Conservation (phyloP, 306 rosid species). For the Prunus fruticosa region DNA sequence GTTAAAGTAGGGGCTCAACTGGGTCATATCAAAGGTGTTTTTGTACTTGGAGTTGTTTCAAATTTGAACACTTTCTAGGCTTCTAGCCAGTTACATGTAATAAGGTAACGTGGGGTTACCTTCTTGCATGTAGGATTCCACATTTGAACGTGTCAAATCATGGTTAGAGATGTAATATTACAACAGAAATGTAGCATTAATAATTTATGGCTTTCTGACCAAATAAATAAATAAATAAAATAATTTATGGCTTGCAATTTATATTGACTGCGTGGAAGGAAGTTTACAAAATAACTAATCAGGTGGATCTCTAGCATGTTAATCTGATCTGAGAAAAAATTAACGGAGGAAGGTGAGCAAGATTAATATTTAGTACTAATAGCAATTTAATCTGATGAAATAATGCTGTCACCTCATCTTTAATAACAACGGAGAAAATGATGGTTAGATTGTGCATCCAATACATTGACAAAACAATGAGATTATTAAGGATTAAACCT, state of each 20-base stretch:
- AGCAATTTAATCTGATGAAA: no score
- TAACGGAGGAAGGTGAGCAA: no score
- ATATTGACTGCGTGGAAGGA: neutral
- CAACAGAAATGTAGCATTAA: neutral
- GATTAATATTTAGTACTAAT: no score
- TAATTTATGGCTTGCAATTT: constrained; percentile 4
- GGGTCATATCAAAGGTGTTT: constrained; percentile 8
- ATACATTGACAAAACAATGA: no score
- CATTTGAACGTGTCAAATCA: constrained; percentile 50
- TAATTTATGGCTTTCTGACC: neutral
- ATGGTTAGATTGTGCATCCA: no score
- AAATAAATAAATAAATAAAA: no score
- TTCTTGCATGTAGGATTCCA: constrained; percentile 40
- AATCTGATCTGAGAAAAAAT: neutral
- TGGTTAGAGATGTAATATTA: neutral
- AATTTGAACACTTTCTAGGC: constrained; percentile 3
- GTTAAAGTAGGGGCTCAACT: constrained; percentile 16
- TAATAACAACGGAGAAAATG: no score
- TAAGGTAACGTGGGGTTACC: constrained; percentile 32
- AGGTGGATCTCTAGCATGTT: constrained; percentile 9
- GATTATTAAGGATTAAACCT: no score
- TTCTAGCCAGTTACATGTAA: neutral
- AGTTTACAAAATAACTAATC: neutral
- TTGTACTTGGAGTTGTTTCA: neutral
- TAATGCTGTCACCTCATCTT: no score